Base-by-base conservation (phyloP, 2,329 filamentous ascomycete genomes). In the Xylaria sp. region DNA sequence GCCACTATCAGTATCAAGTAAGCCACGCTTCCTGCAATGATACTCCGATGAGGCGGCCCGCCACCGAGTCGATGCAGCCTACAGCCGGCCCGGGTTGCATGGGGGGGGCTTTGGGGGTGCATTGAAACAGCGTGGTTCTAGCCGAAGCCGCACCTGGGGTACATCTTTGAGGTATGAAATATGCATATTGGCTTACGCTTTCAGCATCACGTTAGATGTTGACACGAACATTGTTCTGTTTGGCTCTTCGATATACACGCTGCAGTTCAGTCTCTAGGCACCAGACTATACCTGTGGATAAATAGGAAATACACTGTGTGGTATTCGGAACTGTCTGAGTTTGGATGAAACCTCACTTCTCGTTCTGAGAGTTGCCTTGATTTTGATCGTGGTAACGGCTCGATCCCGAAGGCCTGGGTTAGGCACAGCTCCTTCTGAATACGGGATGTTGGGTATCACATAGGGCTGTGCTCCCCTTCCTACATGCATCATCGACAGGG, bases 21-120 rank as follows among this genome's bases (percentile, higher is more conserved):
- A 60, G 46, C 52, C 58, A 44, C 38, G 17, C 31, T 56, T 19
- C 33, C 38, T 44, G 43, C 51, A 23, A 25, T 60, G 57, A 29
- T 55, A 49, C 29, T 60, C 49, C 29, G 5, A 61, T 19, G 41
- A 46, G 27, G 40, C 25, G 27, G 31, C 17, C 53, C 41, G 52
- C 54, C 54, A 58, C 41, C 25, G 23, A 44, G 17, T 40, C 29
- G 25, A 60, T 40, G 38, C 11, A 33, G 40, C 29, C 19, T 46
- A 25, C 47, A 23, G 27, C 15, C 29, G 19, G 17, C 10, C 27
- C 23, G n/a, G 11, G 19, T 61, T 51, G 31, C 21, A 52, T 55
- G 58, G 58, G 47, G 44, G 47, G n/a, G n/a, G n/a, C n/a, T n/a
- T n/a, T n/a, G n/a, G n/a, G n/a, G n/a, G n/a, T n/a, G 9, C 21